Evolutionary conservation across 306 rosid genomes (phyloP).

Genomic region (Rubus parviflorus): DNA sequence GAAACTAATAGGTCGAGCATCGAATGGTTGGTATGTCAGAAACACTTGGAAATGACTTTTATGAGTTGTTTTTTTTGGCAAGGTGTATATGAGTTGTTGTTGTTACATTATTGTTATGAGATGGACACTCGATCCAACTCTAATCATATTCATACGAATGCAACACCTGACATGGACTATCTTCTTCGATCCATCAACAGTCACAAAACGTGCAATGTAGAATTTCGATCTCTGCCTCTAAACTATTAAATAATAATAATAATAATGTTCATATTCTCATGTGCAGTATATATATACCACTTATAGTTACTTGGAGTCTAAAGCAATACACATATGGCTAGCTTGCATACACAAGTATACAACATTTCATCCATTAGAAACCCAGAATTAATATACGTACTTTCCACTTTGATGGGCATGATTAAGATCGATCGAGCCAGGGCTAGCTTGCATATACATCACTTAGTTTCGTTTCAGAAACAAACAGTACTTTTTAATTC

Average conservation of each 20-base stretch:
- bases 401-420: not conserved
- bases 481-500: not conserved
- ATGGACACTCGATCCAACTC: conserved; percentile 12
- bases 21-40: conserved; percentile 18
- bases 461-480: not conserved
- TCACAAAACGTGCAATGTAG: too few relatives aligned
- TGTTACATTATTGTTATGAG: conserved; percentile 8
- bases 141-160: not conserved
- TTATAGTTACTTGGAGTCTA: not conserved
- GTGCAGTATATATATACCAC: not conserved
- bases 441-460: not conserved
- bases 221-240: not conserved
- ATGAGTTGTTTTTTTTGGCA: not conserved
- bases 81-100: not conserved
- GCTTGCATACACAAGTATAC: too few relatives aligned
- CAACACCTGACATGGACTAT: not conserved
- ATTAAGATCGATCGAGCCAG: not conserved
- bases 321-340: not conserved
- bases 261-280: not conserved
- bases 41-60: conserved; percentile 12
- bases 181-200: too few relatives aligned
- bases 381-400: not conserved
- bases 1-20: not conserved
- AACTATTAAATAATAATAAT: not conserved
- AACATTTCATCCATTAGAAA: not conserved